Percentiles rank a stretch among this genome's conserved stretches.
phyloP scores from a whole-genome alignment of 768 basidiomycete species.

The Leccinum subtestaceum region DNA sequence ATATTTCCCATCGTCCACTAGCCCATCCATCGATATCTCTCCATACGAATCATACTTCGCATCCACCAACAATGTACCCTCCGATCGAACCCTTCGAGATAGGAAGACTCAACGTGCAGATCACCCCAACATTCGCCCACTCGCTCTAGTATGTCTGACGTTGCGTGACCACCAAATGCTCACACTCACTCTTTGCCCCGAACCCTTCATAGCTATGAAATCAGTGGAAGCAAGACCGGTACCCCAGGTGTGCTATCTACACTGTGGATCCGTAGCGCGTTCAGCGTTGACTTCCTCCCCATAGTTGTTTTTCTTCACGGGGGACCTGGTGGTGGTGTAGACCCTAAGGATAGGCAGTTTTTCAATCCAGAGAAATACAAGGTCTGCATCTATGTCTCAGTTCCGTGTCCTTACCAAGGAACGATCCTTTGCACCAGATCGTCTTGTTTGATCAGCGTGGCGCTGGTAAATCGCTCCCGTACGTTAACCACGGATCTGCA shows the following conservation, averaged over 20 bases:
- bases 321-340: conserved; percentile 79
- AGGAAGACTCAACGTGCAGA: conserved; percentile 67
- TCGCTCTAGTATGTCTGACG: conserved; percentile 61
- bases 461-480: conserved; percentile 84
- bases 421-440: conserved; percentile 46
- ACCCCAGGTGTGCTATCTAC: conserved; percentile 52
- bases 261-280: background rate
- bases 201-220: conserved; percentile 59
- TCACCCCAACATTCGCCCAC: conserved; percentile 47
- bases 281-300: conserved; percentile 1
- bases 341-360: conserved; percentile 66
- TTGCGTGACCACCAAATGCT: background rate
- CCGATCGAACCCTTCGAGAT: conserved; percentile 61
- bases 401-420: background rate
- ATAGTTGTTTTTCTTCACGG: conserved; percentile 81
- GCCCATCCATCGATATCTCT: conserved; percentile 20
- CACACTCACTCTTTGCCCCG: background rate
- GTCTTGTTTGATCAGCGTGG: conserved; percentile 90
- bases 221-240: conserved; percentile 76
- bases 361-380: conserved; percentile 88
- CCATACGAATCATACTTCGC: background rate
- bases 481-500: conserved; percentile 26
- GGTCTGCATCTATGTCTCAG: conserved; percentile 34
- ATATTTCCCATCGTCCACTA: conserved; percentile 10
- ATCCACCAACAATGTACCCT: conserved; percentile 55